phyloP scores from a whole-genome alignment of 2,329 filamentous ascomycete species.

The Microsporum canis region DNA sequence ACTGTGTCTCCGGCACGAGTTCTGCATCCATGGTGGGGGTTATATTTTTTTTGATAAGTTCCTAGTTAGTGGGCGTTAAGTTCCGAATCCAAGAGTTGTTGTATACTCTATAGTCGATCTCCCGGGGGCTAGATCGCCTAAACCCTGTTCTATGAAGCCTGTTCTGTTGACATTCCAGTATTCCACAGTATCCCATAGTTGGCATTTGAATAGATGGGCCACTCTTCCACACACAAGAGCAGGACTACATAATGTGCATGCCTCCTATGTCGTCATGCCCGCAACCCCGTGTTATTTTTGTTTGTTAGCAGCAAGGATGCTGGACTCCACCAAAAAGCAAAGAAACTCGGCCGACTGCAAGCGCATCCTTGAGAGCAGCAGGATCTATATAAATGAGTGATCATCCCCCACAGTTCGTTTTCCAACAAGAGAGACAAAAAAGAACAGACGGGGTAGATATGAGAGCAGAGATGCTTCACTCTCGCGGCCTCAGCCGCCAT shows the following conservation, averaged over 20 bases:
- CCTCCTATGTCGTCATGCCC: not conserved
- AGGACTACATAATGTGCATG: not conserved
- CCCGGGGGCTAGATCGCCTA: not conserved
- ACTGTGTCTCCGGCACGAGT: constrained; percentile 60
- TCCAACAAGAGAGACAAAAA: not conserved
- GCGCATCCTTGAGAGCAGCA: not conserved
- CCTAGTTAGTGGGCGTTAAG: not conserved
- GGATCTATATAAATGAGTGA: not conserved
- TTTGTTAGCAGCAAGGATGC: not conserved
- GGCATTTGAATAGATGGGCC: not conserved
- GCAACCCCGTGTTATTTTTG: not conserved
- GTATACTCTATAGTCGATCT: not conserved
- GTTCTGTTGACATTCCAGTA: not conserved
- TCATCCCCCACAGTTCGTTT: not conserved
- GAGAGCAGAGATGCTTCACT: not conserved
- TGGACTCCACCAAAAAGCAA: not conserved
- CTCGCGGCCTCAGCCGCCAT: too few relatives aligned
- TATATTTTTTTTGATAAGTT: not conserved
- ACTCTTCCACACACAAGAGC: too few relatives aligned
- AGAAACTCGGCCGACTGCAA: not conserved
- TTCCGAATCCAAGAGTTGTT: not conserved
- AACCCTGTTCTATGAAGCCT: not conserved
- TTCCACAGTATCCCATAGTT: not conserved
- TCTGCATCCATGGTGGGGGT: constrained; percentile 27
- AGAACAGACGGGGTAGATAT: not conserved